Percentiles rank a stretch among this genome's conserved stretches.
These are phyloP conservation scores for Cordia subcordata DNA, from an alignment of 257 asterid species.

Conservation along the genomic window DNA sequence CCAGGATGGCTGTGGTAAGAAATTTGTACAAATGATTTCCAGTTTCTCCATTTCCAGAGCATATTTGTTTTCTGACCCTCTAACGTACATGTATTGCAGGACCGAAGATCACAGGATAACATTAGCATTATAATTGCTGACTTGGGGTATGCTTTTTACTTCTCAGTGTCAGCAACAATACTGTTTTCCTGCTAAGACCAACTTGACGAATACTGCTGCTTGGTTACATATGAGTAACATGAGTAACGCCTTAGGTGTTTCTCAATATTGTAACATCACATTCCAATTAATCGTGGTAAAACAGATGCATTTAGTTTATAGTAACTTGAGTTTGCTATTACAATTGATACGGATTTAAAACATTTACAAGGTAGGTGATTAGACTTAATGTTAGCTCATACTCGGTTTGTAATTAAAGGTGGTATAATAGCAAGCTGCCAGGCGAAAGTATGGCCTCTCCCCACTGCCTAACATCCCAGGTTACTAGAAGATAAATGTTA, in stretches of 20 bases:
- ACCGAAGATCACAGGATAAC: slow-evolving; percentile 76
- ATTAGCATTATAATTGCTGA: slow-evolving; percentile 85
- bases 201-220: not conserved
- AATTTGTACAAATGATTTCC: not conserved
- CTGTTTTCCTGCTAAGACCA: not conserved
- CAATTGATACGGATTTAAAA: too few relatives aligned
- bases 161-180: not conserved
- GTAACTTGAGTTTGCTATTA: too few relatives aligned
- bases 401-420: too few relatives aligned
- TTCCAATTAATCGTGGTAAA: not conserved
- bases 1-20: slow-evolving; percentile 72
- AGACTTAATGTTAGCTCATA: too few relatives aligned
- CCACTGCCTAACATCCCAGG: too few relatives aligned
- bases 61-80: slow-evolving; percentile 9
- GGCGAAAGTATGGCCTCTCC: too few relatives aligned
- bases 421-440: too few relatives aligned
- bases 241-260: not conserved
- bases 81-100: slow-evolving; percentile 36
- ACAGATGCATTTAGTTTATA: too few relatives aligned
- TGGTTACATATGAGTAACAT: not conserved
- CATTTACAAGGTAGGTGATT: too few relatives aligned
- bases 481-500: too few relatives aligned
- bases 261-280: not conserved
- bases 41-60: not conserved
- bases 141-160: slow-evolving; percentile 79